Conservation (phyloP, 2,329 filamentous ascomycete species). For the Cordyceps cicadae region DNA sequence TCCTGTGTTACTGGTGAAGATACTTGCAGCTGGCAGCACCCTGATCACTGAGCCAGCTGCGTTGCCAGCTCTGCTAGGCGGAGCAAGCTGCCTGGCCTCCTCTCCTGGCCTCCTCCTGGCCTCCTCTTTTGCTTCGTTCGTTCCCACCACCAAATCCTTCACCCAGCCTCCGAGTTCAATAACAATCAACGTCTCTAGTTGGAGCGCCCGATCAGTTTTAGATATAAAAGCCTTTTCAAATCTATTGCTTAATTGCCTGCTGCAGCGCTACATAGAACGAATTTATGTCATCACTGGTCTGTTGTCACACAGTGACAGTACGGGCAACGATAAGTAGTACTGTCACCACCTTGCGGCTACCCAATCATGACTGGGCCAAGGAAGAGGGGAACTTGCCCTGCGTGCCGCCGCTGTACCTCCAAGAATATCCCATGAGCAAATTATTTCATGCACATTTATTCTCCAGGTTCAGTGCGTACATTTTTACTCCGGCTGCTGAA, state of each 20-base stretch:
- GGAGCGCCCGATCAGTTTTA: no score
- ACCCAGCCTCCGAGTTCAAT: no score
- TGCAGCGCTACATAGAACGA: no score
- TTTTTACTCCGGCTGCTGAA: no score
- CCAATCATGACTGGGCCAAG: not conserved
- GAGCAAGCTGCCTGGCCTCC: not conserved
- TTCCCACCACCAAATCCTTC: no score
- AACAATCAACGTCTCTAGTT: no score
- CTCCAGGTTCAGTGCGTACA: not conserved
- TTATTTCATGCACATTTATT: not conserved
- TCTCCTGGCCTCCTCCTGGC: no score
- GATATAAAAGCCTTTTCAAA: no score
- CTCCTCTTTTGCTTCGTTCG: no score
- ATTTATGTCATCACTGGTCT: not conserved
- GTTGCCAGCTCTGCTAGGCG: not conserved
- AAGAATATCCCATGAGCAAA: not conserved
- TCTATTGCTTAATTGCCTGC: no score
- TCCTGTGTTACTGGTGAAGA: not conserved
- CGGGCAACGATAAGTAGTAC: not conserved
- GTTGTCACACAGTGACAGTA: not conserved
- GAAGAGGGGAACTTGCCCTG: not conserved
- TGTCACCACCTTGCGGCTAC: conserved; percentile 2
- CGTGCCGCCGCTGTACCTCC: not conserved
- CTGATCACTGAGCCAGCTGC: no score
- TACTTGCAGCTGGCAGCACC: not conserved